A percentile compares a stretch with the other conserved stretches of the same genome.
Evolutionary conservation across 148 eudicot species (phyloP).

Genomic region (Linanthus parryae): DNA sequence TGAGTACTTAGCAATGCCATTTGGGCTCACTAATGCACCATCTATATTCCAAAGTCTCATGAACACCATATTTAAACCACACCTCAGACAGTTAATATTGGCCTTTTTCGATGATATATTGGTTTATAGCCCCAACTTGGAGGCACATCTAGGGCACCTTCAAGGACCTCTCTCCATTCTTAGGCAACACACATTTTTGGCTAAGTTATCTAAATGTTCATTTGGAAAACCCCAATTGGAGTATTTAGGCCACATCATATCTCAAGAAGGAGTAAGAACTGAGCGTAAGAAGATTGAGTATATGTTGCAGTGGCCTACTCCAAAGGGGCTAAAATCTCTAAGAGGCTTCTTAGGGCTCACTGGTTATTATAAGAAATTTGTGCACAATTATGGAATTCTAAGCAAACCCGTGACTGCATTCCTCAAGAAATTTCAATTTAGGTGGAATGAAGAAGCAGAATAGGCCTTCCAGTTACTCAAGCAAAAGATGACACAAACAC

Average conservation of each 20-base stretch:
- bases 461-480: not conserved
- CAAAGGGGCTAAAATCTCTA: not conserved
- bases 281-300: not conserved
- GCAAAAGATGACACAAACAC: not conserved
- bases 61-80: not conserved
- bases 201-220: not conserved
- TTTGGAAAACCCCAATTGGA: not conserved
- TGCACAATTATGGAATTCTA: not conserved
- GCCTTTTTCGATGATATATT: constrained; percentile 1
- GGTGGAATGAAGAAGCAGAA: not conserved
- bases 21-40: not conserved
- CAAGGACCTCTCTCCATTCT: not conserved
- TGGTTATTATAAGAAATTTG: not conserved
- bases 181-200: not conserved
- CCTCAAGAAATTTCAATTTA: not conserved
- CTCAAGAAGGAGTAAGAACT: not conserved
- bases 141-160: not conserved
- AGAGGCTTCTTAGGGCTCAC: not conserved
- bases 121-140: not conserved
- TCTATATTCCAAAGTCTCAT: not conserved
- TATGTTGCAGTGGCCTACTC: not conserved
- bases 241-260: constrained; percentile 1
- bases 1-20: too few species aligned
- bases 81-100: not conserved
- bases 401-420: not conserved